phyloP scores from a whole-genome alignment of 2,329 filamentous ascomycete species.

The Fusarium scirpi region DNA sequence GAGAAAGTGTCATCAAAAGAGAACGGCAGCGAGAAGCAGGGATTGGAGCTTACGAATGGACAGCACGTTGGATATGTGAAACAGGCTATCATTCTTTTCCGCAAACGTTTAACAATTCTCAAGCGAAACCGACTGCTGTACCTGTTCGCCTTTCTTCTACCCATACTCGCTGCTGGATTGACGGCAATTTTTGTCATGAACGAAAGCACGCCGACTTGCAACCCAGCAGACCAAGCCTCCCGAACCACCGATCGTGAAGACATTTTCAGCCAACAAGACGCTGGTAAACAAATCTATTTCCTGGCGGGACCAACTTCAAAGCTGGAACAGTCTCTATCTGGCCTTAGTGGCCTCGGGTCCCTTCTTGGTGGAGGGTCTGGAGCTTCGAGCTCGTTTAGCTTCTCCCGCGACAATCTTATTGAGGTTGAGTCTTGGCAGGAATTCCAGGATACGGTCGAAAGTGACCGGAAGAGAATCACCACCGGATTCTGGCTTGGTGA shows the following conservation, averaged over 20 bases:
- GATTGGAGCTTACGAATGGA: slow-evolving; percentile 74
- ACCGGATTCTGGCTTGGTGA: slow-evolving; percentile 84
- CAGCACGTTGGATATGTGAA: slow-evolving; percentile 74
- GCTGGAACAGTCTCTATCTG: slow-evolving; percentile 50
- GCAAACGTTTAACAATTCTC: slow-evolving; percentile 81
- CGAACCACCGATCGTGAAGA: slow-evolving; percentile 52
- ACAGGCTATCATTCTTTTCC: slow-evolving; percentile 80
- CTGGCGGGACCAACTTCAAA: slow-evolving; percentile 53
- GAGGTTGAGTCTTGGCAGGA: slow-evolving; percentile 72
- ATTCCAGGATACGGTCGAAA: slow-evolving; percentile 74
- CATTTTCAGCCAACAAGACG: slow-evolving; percentile 54
- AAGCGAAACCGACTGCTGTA: slow-evolving; percentile 84
- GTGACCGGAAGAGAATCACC: slow-evolving; percentile 74
- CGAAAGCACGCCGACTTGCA: slow-evolving; percentile 65
- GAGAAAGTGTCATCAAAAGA: slow-evolving; percentile 44
- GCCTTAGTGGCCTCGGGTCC: slow-evolving; percentile 26
- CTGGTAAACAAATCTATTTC: slow-evolving; percentile 44
- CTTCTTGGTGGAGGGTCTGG: background rate
- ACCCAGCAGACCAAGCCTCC: slow-evolving; percentile 61
- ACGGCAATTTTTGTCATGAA: slow-evolving; percentile 79
- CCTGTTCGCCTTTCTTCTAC: slow-evolving; percentile 78
- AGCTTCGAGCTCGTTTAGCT: background rate
- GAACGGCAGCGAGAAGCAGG: slow-evolving; percentile 48
- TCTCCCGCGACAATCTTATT: slow-evolving; percentile 45
- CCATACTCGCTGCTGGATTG: slow-evolving; percentile 81